Base-by-base conservation (phyloP, 2,329 filamentous ascomycete genomes). In the Trichoderma harzianum region DNA sequence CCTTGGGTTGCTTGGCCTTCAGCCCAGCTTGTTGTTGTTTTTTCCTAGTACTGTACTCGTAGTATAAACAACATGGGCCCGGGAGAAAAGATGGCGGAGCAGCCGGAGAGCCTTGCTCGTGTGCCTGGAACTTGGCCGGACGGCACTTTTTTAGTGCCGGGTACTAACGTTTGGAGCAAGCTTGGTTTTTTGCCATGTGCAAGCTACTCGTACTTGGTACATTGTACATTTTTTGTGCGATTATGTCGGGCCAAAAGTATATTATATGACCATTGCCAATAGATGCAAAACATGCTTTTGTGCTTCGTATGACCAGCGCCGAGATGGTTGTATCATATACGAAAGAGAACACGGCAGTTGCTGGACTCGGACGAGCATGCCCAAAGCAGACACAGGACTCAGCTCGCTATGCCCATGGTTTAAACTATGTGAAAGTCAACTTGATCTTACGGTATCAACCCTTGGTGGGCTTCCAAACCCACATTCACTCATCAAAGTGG, bases 21-120 rank as follows among this genome's bases (percentile, higher is more conserved):
- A 71, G 69, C 69, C 69, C 51, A 43, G 67, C 67, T 51, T 69
- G 66, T 69, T 69, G 55, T 57, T 69, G 53, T 28, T 39, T 18
- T 60, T 60, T 10, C 16, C 16, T 18, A 36, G 34, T 36, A 36
- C 34, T 36, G 34, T 36, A 16, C 14, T 36, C 34, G 14, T 16
- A 16, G 34, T 26, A 34, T 60, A 34, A 60, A 60, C 28, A 34
- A 60, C 34, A 36, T 36, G 57, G 26, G 18, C 10, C 39, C 39
- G 39, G 39, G 39, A 43, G 39, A 18, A 58, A n/a, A 32, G 10
- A 60, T 21, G 26, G 18, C 57, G n/a, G 30, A 32, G 28, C 55
- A 60, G 16, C 64, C 47, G 60, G 64, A 67, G 51, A 53, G 30
- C 58, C 30, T 61, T 61, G 47, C 21, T 53, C 16, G 39, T 43